Conservation (phyloP, 805 yeast genomes). For the Huiozyma naganishii region DNA sequence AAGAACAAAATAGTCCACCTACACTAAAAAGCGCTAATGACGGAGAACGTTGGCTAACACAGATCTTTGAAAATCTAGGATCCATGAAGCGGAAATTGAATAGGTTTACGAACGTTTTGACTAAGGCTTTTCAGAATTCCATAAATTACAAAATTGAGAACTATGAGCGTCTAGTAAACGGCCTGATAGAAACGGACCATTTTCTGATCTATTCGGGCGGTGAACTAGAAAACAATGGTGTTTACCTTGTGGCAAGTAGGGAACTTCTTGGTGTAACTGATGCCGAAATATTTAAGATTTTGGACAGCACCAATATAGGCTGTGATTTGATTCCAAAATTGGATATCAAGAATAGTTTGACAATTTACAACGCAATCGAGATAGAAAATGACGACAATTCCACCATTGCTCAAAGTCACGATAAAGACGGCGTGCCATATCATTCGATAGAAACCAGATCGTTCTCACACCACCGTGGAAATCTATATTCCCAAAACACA, state of each 20-base stretch:
- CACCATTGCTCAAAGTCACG: slow-evolving; percentile 23
- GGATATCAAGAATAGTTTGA: slow-evolving; percentile 22
- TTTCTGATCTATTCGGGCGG: slow-evolving; percentile 64
- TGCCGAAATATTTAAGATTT: slow-evolving; percentile 34
- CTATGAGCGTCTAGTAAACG: slow-evolving; percentile 41
- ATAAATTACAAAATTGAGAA: slow-evolving; percentile 47
- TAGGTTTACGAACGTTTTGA: slow-evolving; percentile 60
- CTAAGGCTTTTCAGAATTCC: slow-evolving; percentile 65
- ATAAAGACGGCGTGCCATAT: slow-evolving; percentile 19
- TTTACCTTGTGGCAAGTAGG: slow-evolving; percentile 66
- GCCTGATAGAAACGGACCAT: slow-evolving; percentile 57
- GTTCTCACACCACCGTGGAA: not conserved
- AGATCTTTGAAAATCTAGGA: slow-evolving; percentile 60
- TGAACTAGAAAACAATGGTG: slow-evolving; percentile 60
- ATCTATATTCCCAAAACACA: not conserved
- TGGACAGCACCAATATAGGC: slow-evolving; percentile 41
- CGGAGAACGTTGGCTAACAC: slow-evolving; percentile 54
- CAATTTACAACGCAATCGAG: slow-evolving; percentile 19
- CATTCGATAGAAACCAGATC: slow-evolving; percentile 12
- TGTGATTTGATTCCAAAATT: slow-evolving; percentile 33
- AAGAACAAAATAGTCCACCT: slow-evolving; percentile 60
- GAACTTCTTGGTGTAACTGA: slow-evolving; percentile 31
- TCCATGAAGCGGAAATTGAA: slow-evolving; percentile 71
- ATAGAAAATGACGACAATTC: slow-evolving; percentile 17
- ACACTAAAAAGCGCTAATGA: slow-evolving; percentile 29